phyloP scores from a whole-genome alignment of 2,329 filamentous ascomycete species.

The Kalaharituber pfeilii region DNA sequence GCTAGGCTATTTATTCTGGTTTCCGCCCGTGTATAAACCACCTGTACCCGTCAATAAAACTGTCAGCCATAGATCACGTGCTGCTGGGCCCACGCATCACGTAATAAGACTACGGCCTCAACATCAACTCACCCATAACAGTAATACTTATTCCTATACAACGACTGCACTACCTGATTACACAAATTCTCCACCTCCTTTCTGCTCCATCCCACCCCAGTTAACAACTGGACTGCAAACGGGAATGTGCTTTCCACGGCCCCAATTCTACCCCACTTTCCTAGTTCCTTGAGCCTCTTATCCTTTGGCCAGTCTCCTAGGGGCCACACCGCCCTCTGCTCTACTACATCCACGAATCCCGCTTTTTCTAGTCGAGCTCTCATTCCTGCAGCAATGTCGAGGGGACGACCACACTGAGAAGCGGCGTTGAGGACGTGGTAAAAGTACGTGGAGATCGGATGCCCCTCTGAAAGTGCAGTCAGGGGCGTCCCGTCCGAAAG shows the following conservation, averaged over 20 bases:
- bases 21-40: background rate
- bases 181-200: background rate
- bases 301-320: slow-evolving; percentile 17
- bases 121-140: background rate
- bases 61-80: background rate
- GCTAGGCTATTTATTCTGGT: background rate
- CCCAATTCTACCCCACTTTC: slow-evolving; percentile 8
- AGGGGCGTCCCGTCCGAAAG: background rate
- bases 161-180: background rate
- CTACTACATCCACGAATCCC: slow-evolving; percentile 11
- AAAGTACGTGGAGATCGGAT: background rate
- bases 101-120: background rate
- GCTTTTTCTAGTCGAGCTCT: slow-evolving; percentile 4
- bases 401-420: background rate
- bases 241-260: background rate
- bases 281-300: slow-evolving; percentile 13
- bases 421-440: background rate
- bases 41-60: no score
- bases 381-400: background rate
- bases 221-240: background rate
- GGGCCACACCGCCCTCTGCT: background rate
- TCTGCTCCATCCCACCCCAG: background rate
- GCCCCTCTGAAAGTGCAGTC: background rate
- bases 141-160: background rate
- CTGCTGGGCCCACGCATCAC: background rate